Evolutionary conservation across 140 eudicot genomes (phyloP), one percentile per base, ranked within the genome.

Genomic region (Flaveria floridana): DNA sequence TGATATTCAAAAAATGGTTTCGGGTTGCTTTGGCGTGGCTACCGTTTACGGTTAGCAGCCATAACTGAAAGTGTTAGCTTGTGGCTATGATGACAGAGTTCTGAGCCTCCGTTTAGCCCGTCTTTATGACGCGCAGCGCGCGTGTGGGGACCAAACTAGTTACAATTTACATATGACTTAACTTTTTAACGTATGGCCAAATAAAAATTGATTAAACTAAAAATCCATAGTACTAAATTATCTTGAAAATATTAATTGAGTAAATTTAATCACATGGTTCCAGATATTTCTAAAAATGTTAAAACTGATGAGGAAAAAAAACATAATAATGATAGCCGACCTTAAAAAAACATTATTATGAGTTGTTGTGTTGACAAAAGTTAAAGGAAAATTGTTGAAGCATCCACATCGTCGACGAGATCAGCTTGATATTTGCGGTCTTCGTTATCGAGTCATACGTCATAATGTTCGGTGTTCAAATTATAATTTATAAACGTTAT

Each of bases 371-470:
- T 75, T 61, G 58, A 64, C 18, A 64, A 64, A 75, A 76, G 58
- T 41, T 5, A 52, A 48, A 65, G 10, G 67, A 57, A 65, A 76
- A 19, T 56, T 56, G 80, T 65, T 76, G 67, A 76, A 37, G 55
- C 74, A 20, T 76, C 73, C 74, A 66, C 80, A 50, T 76, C 73
- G 61, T 75, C 8, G 50, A 74, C 46, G 28, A 44, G 71, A 75
- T 30, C 13, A 66, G 44, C 67, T 76, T 65, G 46, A 66, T 52
- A 52, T 52, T 64, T 53, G 53, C n/a, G 76, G 76, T 56, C 65
- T 20, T 71, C 11, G 16, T 23, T 14, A 51, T 26, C 15, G 1
- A 26, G 63, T 23, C 30, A 3, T 71, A 52, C 65, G 75, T 71
- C 75, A 71, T 30, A 34, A 51, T 15, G 18, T 70, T 64, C 47